A percentile compares a stretch with the other conserved stretches of the same genome.
phyloP scores from a whole-genome alignment of 495 filamentous ascomycete species.

The Astrothelium subdiscretum region DNA sequence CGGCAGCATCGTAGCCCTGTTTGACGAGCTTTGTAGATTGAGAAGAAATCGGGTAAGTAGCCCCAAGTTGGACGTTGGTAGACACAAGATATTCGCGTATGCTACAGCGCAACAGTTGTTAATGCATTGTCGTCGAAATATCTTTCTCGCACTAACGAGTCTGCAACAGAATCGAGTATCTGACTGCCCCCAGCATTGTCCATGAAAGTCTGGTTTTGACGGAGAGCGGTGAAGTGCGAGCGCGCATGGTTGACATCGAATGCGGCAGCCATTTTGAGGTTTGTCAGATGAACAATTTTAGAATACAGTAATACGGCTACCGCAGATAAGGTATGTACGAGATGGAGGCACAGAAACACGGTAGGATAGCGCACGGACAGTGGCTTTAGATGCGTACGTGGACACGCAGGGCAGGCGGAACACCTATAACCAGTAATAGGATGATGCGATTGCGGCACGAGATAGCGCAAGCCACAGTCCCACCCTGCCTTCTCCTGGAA shows the following conservation, averaged over 20 bases:
- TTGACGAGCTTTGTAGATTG: slow-evolving; percentile 43
- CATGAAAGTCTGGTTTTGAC: slow-evolving; percentile 54
- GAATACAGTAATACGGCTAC: background rate
- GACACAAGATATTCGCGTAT: slow-evolving; percentile 52
- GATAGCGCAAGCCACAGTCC: too few species aligned
- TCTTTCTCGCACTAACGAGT: slow-evolving; percentile 39
- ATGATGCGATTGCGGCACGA: too few species aligned
- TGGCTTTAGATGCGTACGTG: too few species aligned
- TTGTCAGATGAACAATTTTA: background rate
- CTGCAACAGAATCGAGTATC: slow-evolving; percentile 48
- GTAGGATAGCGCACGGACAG: too few species aligned
- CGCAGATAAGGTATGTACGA: too few species aligned
- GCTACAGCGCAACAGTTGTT: slow-evolving; percentile 26
- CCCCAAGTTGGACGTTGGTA: slow-evolving; percentile 64
- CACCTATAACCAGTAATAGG: too few species aligned
- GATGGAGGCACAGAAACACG: too few species aligned
- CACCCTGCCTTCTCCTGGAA: too few species aligned
- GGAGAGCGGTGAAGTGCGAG: slow-evolving; percentile 52
- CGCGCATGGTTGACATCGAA: slow-evolving; percentile 46
- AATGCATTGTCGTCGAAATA: background rate
- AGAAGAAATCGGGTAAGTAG: slow-evolving; percentile 45
- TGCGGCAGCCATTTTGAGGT: slow-evolving; percentile 7
- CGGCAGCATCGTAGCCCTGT: slow-evolving; percentile 47
- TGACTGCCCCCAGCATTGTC: slow-evolving; percentile 71
- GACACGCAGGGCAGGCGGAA: too few species aligned